phyloP scores from a whole-genome alignment of 148 eudicot species.

The Chenopodium formosanum region DNA sequence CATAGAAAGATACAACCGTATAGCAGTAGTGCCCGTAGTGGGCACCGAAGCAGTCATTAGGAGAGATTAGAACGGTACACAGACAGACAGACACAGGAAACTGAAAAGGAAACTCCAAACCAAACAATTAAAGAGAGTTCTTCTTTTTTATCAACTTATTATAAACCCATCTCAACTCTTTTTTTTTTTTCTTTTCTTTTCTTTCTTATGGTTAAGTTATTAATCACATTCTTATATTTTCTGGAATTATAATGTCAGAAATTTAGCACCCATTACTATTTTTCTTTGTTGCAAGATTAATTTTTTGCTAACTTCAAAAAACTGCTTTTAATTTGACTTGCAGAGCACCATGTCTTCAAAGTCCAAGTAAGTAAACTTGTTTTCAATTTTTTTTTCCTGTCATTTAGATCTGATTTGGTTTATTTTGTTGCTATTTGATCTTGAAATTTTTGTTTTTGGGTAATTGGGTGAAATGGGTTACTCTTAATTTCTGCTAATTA shows the following conservation, averaged over 20 bases:
- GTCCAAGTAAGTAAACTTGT: conserved; percentile 58
- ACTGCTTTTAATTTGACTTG: conserved; percentile 23
- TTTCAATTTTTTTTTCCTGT: conserved; percentile 7
- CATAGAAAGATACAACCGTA: not conserved
- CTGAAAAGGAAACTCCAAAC: conserved; percentile 14
- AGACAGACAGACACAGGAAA: conserved; percentile 5
- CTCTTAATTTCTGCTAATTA: conserved; percentile 6
- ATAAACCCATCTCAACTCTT: not conserved
- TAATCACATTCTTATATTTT: conserved; percentile 15
- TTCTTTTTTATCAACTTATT: not conserved
- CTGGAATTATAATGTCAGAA: conserved; percentile 20
- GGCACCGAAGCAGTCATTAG: conserved; percentile 25
- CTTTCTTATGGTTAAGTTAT: not conserved
- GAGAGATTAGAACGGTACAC: conserved; percentile 4
- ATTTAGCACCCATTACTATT: conserved; percentile 15
- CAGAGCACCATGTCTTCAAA: conserved; percentile 60
- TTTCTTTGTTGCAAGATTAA: not conserved
- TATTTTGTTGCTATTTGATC: not conserved
- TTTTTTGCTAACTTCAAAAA: not conserved
- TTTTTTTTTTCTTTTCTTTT: not conserved
- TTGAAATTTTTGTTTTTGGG: not conserved
- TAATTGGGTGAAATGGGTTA: conserved; percentile 4
- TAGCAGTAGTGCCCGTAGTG: conserved; percentile 8
- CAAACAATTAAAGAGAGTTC: not conserved
- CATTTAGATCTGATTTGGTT: conserved; percentile 45